These are phyloP conservation scores for Obba rivulosa DNA, from an alignment of 768 basidiomycete species.

Conservation along the genomic window DNA sequence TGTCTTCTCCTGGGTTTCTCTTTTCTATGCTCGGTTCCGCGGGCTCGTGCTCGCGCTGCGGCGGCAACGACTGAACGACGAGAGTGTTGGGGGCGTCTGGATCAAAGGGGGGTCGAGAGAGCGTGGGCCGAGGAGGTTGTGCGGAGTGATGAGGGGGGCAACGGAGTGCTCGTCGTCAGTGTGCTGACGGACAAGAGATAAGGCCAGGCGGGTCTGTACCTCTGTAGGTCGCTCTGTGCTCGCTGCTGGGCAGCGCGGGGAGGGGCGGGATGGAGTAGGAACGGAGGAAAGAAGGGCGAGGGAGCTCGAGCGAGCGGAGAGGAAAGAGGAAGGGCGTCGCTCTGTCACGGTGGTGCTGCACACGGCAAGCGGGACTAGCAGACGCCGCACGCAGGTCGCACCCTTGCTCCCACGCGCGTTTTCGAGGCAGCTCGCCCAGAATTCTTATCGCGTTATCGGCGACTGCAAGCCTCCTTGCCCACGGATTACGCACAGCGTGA, in stretches of 20 bases:
- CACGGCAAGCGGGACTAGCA: neutral
- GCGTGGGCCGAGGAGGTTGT: neutral
- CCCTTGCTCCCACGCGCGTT: neutral
- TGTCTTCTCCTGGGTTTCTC: too few relatives aligned
- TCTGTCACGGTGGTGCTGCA: neutral
- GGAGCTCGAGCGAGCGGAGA: neutral
- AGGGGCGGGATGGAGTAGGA: neutral
- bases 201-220: too few relatives aligned
- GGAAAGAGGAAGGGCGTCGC: neutral
- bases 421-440: too few relatives aligned
- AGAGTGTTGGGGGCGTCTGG: neutral
- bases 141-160: too few relatives aligned
- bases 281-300: neutral
- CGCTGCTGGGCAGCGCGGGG: slow-evolving; percentile 1
- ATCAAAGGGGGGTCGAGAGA: neutral
- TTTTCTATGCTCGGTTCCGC: too few relatives aligned
- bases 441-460: too few relatives aligned
- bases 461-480: too few relatives aligned
- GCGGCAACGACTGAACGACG: neutral
- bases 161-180: too few relatives aligned
- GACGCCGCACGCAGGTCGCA: neutral
- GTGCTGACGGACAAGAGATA: too few relatives aligned
- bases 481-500: too few relatives aligned
- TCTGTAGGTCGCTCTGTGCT: neutral
- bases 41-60: neutral